A percentile compares a stretch with the other conserved stretches of the same genome.
phyloP scores from a whole-genome alignment of 1,284 basidiomycete genomes.

The Malassezia dermatis region DNA sequence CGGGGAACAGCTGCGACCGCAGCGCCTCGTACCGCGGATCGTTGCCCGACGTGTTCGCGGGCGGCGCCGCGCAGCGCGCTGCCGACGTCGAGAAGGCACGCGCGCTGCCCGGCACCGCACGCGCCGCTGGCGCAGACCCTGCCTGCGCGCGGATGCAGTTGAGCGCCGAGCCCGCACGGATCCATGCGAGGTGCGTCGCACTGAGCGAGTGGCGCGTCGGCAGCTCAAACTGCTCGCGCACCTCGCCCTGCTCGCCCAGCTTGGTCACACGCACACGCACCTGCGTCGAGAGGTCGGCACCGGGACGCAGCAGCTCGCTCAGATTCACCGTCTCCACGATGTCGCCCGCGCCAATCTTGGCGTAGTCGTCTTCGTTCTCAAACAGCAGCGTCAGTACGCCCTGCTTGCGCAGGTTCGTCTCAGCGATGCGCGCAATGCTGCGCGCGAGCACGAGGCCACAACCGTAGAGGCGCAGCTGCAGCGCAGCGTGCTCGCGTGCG shows the following conservation, averaged over 20 bases:
- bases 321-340: constrained; percentile 42
- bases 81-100: constrained; percentile 19
- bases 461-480: constrained; percentile 91
- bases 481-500: constrained; percentile 92
- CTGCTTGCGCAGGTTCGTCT: constrained; percentile 53
- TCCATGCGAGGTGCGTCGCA: constrained; percentile 42
- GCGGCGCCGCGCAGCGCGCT: constrained; percentile 31
- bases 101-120: constrained; percentile 17
- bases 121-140: neutral
- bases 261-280: constrained; percentile 43
- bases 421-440: constrained; percentile 58
- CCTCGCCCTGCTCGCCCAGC: constrained; percentile 29
- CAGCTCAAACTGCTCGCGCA: constrained; percentile 36
- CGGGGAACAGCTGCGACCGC: constrained; percentile 38
- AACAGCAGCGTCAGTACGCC: constrained; percentile 46
- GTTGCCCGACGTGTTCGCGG: constrained; percentile 21
- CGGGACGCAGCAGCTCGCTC: constrained; percentile 34
- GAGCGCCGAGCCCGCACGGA: constrained; percentile 44
- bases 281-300: constrained; percentile 29
- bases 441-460: constrained; percentile 51
- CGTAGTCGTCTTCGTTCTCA: constrained; percentile 44
- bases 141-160: constrained; percentile 37
- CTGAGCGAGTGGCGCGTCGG: constrained; percentile 40
- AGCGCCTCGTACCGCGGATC: constrained; percentile 44
- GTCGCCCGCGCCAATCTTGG: constrained; percentile 34